Conservation (phyloP, 495 filamentous ascomycete species). For the Diplogelasinospora grovesii region DNA sequence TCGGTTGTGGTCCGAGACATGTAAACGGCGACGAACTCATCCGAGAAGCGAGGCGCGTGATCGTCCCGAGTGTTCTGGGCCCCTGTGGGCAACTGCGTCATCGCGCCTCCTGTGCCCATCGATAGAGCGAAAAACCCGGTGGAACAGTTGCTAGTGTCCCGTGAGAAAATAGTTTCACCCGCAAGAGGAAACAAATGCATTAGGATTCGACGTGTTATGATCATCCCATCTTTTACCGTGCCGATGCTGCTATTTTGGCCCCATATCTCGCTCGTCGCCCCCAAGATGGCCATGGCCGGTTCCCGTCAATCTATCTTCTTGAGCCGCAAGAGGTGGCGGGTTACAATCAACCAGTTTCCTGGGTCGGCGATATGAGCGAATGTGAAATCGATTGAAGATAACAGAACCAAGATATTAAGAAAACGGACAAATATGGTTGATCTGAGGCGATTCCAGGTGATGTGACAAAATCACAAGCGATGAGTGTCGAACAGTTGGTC, state of each 20-base stretch:
- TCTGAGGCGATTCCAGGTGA: too few species aligned
- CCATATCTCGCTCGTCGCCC: conserved; percentile 5
- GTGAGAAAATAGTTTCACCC: neutral
- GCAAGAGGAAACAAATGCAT: too few species aligned
- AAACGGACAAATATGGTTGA: too few species aligned
- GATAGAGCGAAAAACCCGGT: neutral
- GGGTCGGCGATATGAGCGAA: neutral
- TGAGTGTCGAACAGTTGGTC: too few species aligned
- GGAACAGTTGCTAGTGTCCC: conserved; percentile 1
- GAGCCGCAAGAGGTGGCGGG: neutral
- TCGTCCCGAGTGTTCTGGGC: conserved; percentile 7
- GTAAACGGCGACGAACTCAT: conserved; percentile 8
- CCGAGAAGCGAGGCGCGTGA: conserved; percentile 17
- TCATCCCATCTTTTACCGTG: neutral
- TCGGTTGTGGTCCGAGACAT: too few species aligned
- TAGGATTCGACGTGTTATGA: too few species aligned
- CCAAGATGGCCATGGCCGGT: neutral
- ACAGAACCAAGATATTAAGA: too few species aligned
- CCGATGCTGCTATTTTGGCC: conserved; percentile 9
- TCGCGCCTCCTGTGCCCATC: conserved; percentile 5
- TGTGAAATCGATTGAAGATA: too few species aligned
- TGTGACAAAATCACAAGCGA: too few species aligned
- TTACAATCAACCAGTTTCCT: neutral
- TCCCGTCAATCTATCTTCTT: neutral
- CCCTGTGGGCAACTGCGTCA: conserved; percentile 15